Conservation (phyloP, 441 rosid species). For the Arabidopsis lyrata region DNA sequence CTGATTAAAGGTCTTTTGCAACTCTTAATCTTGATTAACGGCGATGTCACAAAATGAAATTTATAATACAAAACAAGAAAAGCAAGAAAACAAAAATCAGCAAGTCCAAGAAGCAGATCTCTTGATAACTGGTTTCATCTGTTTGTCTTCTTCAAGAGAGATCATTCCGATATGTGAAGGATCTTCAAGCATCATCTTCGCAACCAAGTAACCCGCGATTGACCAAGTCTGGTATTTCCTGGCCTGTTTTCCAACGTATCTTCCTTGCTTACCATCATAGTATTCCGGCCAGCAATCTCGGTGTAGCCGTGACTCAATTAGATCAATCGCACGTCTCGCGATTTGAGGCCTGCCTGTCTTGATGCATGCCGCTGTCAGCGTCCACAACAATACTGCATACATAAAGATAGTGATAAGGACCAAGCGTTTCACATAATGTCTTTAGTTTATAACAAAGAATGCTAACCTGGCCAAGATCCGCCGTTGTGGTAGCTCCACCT, state of each 20-base stretch:
- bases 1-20: conserved; percentile 17
- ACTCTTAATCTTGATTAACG: conserved; percentile 6
- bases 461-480: conserved; percentile 96
- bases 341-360: conserved; percentile 95
- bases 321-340: conserved; percentile 83
- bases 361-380: conserved; percentile 91
- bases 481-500: conserved; percentile 98
- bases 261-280: conserved; percentile 85
- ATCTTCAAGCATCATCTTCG: conserved; percentile 97
- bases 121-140: conserved; percentile 83
- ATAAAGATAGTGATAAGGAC: not conserved
- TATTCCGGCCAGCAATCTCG: conserved; percentile 97
- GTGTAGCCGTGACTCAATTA: conserved; percentile 70
- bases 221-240: conserved; percentile 94
- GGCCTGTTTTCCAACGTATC: conserved; percentile 87
- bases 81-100: conserved; percentile 32
- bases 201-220: conserved; percentile 90
- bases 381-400: conserved; percentile 82
- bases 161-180: conserved; percentile 97
- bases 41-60: conserved; percentile 18
- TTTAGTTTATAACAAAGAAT: conserved; percentile 25
- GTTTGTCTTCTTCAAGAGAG: conserved; percentile 93
- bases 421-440: not conserved
- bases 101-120: conserved; percentile 92
- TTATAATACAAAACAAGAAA: conserved; percentile 14